Conservation (phyloP, 2,329 filamentous ascomycete species). For the Aspergillus nomiae region DNA sequence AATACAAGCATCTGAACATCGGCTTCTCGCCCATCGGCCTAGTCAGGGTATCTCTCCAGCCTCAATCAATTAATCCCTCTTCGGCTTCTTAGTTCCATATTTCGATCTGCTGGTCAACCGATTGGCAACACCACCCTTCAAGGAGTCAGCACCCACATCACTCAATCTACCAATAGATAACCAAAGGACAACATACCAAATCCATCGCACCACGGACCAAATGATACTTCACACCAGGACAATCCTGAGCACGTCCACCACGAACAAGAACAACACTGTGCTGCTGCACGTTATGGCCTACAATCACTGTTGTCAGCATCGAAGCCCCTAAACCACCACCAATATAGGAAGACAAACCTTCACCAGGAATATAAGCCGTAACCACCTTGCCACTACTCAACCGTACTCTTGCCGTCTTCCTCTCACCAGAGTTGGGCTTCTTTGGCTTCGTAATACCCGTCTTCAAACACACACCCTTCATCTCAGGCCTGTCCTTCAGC, state of each 20-base stretch:
- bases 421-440: slow-evolving; percentile 97
- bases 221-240: slow-evolving; percentile 96
- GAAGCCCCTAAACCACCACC: neutral
- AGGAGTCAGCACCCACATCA: slow-evolving; percentile 26
- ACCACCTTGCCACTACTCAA: slow-evolving; percentile 84
- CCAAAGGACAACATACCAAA: slow-evolving; percentile 65
- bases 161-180: neutral
- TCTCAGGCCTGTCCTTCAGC: slow-evolving; percentile 71
- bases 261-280: slow-evolving; percentile 97
- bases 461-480: slow-evolving; percentile 95
- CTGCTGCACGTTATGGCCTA: slow-evolving; percentile 95
- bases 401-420: slow-evolving; percentile 90
- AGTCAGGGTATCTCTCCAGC: neutral
- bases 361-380: slow-evolving; percentile 92
- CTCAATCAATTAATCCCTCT: slow-evolving; percentile 60
- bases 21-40: neutral
- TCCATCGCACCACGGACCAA: slow-evolving; percentile 89
- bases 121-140: slow-evolving; percentile 84
- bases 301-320: slow-evolving; percentile 13
- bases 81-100: slow-evolving; percentile 98
- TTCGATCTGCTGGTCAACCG: slow-evolving; percentile 86
- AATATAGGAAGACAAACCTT: slow-evolving; percentile 57
- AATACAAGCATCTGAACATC: slow-evolving; percentile 6
- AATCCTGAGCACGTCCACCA: slow-evolving; percentile 92
- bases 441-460: slow-evolving; percentile 94